Evolutionary conservation across 352 stramenopile genomes (phyloP), one percentile per base, ranked within the genome.

Genomic region (Pythium insidiosum): DNA sequence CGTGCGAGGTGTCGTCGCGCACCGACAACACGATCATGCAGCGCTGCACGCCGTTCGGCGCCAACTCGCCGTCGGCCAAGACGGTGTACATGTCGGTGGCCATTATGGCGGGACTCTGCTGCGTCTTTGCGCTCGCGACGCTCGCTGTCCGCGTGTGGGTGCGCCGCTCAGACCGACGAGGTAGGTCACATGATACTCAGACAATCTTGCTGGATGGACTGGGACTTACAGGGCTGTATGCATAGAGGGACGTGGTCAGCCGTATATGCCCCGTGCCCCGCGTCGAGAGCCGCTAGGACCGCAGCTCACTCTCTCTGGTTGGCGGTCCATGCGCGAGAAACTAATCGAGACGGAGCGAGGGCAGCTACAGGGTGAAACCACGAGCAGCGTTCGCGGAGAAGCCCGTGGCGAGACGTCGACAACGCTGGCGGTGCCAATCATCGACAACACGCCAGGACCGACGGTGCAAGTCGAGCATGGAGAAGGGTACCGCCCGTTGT

Each of bases 291-390:
- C 53, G 1, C 47, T 44, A 5, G 66, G 69, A 6, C 66, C 64
- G 21, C 61, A 58, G n/a, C 56, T 82, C 16, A 56, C 50, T 21
- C 58, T 82, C 21, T 57, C 46, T 0, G 69, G 69, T 36, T 82
- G 69, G 69, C 73, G 58, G 31, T 73, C 69, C 20, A 63, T 78
- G 43, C 61, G 62, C 7, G 63, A 78, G 52, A 76, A 78, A 23
- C 69, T 82, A 19, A 82, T 82, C 29, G 54, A 74, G 30, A 49
- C 42, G 0, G 60, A 68, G 48, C 45, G 41, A 16, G 44, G 40
- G 19, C 24, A 44, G 24, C 35, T 60, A 2, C 21, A 50, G 29
- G 29, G 4, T 16, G n/a, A n/a, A 16, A 36, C 11, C 19, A 45
- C 22, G 26, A 33, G 38, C 21, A 38, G 19, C n/a, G n/a, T n/a